These are phyloP conservation scores for Penicillium oxalicum DNA, from an alignment of 2,329 filamentous ascomycete genomes.

Conservation along the genomic window DNA sequence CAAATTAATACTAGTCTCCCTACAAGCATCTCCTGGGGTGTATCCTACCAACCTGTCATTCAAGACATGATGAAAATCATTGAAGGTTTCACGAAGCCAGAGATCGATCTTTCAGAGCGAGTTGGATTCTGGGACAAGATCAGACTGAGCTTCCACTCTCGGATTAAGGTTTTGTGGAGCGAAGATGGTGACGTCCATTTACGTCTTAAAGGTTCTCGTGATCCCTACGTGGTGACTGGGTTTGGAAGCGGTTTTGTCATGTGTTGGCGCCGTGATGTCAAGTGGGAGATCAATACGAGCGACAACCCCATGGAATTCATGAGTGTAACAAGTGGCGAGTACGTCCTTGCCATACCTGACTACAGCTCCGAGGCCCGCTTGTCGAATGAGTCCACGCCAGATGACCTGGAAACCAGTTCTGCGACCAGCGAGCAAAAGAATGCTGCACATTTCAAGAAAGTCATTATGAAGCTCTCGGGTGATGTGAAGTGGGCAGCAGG, in stretches of 20 bases:
- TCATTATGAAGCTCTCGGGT: conserved; percentile 96
- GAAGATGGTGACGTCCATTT: conserved; percentile 94
- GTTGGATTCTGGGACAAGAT: conserved; percentile 99
- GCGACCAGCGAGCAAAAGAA: conserved; percentile 61
- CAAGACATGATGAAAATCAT: conserved; percentile 99
- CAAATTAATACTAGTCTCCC: conserved; percentile 90
- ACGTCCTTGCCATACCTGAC: conserved; percentile 88
- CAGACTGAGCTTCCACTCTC: conserved; percentile 85
- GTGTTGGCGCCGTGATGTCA: conserved; percentile 95
- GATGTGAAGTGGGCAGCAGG: conserved; percentile 91
- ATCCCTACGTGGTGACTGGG: conserved; percentile 89
- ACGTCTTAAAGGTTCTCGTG: conserved; percentile 77
- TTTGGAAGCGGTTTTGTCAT: conserved; percentile 93
- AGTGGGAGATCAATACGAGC: conserved; percentile 75
- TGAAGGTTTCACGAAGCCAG: conserved; percentile 94
- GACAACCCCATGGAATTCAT: conserved; percentile 90
- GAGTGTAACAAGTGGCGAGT: conserved; percentile 92
- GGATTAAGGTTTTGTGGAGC: conserved; percentile 83
- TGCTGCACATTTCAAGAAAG: conserved; percentile 90
- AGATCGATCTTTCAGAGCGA: conserved; percentile 84
- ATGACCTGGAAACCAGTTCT: conserved; percentile 55
- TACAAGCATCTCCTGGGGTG: conserved; percentile 93
- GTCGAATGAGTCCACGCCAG: conserved; percentile 40
- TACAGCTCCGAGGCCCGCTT: conserved; percentile 81
- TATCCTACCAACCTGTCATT: conserved; percentile 94